A percentile compares a stretch with the other conserved stretches of the same genome.
These are phyloP conservation scores for Neonothopanus nambi DNA, from an alignment of 1,284 basidiomycete species.

Conservation along the genomic window DNA sequence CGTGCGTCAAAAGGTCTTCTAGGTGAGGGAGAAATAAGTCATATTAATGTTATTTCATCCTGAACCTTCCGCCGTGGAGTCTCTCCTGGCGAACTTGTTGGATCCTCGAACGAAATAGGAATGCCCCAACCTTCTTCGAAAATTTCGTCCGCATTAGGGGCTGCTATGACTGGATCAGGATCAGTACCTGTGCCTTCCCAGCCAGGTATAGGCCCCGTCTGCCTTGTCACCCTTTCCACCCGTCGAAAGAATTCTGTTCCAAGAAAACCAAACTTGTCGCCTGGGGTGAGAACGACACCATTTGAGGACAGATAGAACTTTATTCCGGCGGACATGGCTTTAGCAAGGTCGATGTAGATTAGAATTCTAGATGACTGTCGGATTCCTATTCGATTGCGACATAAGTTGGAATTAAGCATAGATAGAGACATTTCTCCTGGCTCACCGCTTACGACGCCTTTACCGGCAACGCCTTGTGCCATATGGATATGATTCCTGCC, in stretches of 20 bases:
- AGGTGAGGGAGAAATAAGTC: too few species aligned
- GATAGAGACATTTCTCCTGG: neutral
- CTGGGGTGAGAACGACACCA: slow-evolving; percentile 70
- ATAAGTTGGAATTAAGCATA: neutral
- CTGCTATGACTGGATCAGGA: too few species aligned
- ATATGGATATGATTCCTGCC: slow-evolving; percentile 72
- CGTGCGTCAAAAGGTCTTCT: too few species aligned
- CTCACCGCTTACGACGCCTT: slow-evolving; percentile 60
- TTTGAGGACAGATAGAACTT: slow-evolving; percentile 63
- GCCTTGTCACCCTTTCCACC: slow-evolving; percentile 37
- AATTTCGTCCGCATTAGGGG: too few species aligned
- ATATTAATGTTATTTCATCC: too few species aligned
- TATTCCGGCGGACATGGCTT: slow-evolving; percentile 61
- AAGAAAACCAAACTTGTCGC: slow-evolving; percentile 52
- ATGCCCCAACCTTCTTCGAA: too few species aligned
- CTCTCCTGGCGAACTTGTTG: too few species aligned
- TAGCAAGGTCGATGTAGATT: slow-evolving; percentile 64
- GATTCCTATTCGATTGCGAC: slow-evolving; percentile 50
- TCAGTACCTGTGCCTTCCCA: neutral
- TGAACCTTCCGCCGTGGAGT: too few species aligned
- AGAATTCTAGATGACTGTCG: slow-evolving; percentile 58
- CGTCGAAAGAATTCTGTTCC: slow-evolving; percentile 53
- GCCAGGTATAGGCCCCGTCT: slow-evolving; percentile 4
- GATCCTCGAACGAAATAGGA: too few species aligned
- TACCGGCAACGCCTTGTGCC: slow-evolving; percentile 50